A percentile compares a stretch with the other conserved stretches of the same genome.
phyloP scores from a whole-genome alignment of 768 basidiomycete genomes.

The Plicaturopsis crispa region DNA sequence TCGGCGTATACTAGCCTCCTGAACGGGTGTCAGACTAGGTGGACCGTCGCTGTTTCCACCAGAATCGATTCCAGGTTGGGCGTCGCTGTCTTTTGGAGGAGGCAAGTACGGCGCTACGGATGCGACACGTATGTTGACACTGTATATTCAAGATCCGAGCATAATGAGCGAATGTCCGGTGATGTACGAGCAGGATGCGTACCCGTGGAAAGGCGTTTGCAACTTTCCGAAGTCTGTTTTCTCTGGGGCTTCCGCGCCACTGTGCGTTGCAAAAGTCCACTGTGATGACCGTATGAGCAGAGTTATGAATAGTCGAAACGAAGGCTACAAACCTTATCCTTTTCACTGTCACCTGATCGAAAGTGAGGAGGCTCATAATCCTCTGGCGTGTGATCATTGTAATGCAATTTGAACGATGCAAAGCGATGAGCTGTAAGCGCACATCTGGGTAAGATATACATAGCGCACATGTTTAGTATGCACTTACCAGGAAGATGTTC shows the following conservation, averaged over 20 bases:
- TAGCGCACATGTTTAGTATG: too few species aligned
- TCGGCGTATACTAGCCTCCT: constrained; percentile 46
- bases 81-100: constrained; percentile 48
- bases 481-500: constrained; percentile 71
- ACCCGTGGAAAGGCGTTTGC: constrained; percentile 72
- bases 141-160: too few species aligned
- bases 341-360: constrained; percentile 59
- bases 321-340: constrained; percentile 76
- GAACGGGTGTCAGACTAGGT: constrained; percentile 42
- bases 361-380: constrained; percentile 86
- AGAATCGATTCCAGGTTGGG: constrained; percentile 47
- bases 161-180: too few species aligned
- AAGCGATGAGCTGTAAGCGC: constrained; percentile 56
- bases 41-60: constrained; percentile 20
- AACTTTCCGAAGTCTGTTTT: constrained; percentile 61
- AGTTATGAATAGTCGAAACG: too few species aligned
- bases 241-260: constrained; percentile 65
- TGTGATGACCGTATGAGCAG: too few species aligned
- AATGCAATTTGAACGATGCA: constrained; percentile 86
- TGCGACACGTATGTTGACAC: constrained; percentile 63
- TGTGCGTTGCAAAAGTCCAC: constrained; percentile 78
- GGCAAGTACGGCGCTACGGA: constrained; percentile 74
- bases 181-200: too few species aligned
- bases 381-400: constrained; percentile 68
- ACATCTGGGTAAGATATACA: too few species aligned